These are phyloP conservation scores for Asterophora parasitica DNA, from an alignment of 768 basidiomycete genomes.

Conservation along the genomic window DNA sequence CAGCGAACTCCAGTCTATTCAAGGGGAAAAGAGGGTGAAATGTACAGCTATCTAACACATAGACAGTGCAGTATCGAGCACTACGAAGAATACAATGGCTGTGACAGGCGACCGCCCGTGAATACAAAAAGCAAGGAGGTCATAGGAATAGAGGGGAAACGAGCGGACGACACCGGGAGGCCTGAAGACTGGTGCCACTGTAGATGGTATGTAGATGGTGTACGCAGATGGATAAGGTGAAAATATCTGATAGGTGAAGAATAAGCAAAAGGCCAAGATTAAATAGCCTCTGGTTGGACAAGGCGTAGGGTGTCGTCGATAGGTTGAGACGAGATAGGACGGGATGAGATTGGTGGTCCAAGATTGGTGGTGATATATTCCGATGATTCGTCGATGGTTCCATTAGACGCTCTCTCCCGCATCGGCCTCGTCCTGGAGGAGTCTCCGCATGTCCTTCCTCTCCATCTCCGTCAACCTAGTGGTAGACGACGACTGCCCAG, in stretches of 20 bases:
- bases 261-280: too few species aligned
- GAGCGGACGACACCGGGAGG: not conserved
- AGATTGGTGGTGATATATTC: not conserved
- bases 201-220: not conserved
- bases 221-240: too few species aligned
- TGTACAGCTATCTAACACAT: slow-evolving; percentile 10
- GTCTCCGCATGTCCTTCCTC: slow-evolving; percentile 24
- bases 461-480: slow-evolving; percentile 20
- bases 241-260: not conserved
- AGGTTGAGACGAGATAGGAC: too few species aligned
- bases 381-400: not conserved
- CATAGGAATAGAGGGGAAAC: not conserved
- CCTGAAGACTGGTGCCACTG: not conserved
- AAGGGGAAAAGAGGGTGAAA: not conserved
- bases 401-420: slow-evolving; percentile 6
- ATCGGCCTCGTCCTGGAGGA: slow-evolving; percentile 34
- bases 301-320: too few species aligned
- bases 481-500: slow-evolving; percentile 13
- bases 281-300: too few species aligned
- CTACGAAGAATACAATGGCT: slow-evolving; percentile 1
- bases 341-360: too few species aligned
- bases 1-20: too few species aligned
- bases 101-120: slow-evolving; percentile 1
- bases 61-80: slow-evolving; percentile 6
- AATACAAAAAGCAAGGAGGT: not conserved